Evolutionary conservation across 1,284 basidiomycete species (phyloP).

Genomic region (Entoloma clypeatum): DNA sequence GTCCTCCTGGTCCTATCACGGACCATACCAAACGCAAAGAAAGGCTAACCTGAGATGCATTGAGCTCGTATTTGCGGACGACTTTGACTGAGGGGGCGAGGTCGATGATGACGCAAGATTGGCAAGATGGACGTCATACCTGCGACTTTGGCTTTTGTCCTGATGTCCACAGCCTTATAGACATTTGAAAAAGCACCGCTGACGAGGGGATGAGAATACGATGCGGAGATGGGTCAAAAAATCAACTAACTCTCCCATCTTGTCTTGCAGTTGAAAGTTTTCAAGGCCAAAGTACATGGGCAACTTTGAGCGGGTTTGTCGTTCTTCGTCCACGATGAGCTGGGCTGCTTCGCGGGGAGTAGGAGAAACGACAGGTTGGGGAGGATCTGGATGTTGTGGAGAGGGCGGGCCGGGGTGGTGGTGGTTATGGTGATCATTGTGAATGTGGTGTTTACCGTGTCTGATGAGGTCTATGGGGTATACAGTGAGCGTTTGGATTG

Average conservation of each 20-base stretch:
- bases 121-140: slow-evolving; percentile 42
- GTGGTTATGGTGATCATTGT: slow-evolving; percentile 30
- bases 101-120: slow-evolving; percentile 10
- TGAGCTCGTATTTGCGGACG: slow-evolving; percentile 95
- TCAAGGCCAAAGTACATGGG: slow-evolving; percentile 84
- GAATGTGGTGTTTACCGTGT: slow-evolving; percentile 73
- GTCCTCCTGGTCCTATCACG: slow-evolving; percentile 17
- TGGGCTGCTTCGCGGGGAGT: slow-evolving; percentile 60
- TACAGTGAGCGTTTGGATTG: slow-evolving; percentile 15
- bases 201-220: slow-evolving; percentile 16
- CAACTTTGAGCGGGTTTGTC: slow-evolving; percentile 72
- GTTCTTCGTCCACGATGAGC: slow-evolving; percentile 76
- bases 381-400: slow-evolving; percentile 13
- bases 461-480: slow-evolving; percentile 73
- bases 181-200: slow-evolving; percentile 99
- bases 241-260: slow-evolving; percentile 91
- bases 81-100: slow-evolving; percentile 74
- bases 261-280: slow-evolving; percentile 76
- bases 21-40: slow-evolving; percentile 16
- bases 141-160: slow-evolving; percentile 81
- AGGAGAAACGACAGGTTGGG: slow-evolving; percentile 25
- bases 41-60: slow-evolving; percentile 87
- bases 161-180: slow-evolving; percentile 86
- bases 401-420: slow-evolving; percentile 29
- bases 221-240: slow-evolving; percentile 16